Base-by-base conservation (phyloP, 345 rosid species). In the Salix arbutifolia region DNA sequence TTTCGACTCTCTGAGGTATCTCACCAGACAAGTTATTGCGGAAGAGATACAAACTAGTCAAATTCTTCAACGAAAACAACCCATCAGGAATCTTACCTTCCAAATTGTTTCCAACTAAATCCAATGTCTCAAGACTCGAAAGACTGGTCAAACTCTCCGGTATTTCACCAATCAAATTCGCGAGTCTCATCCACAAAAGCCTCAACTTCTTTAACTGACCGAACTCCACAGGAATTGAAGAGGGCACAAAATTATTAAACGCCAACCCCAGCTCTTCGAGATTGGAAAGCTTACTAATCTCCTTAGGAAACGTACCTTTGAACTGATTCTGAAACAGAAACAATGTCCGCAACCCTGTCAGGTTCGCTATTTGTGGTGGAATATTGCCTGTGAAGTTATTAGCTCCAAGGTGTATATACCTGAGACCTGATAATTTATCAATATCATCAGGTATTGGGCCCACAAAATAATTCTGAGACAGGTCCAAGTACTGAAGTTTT, bases 301-400 rank as follows among this genome's bases (percentile, higher is more conserved):
- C 96, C 84, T 80, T 83, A 0, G 99, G 99, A 76, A 93, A 87
- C 5, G 92, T 90, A 4, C 98, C 97, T 6, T 89, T 74, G 89
- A 88, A 93, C 70, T 78, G 78, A 65, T 87, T 89, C 74, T 26
- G 69, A 84, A 78, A 26, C 0, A 91, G 83, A 56, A 60, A 0
- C 76, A 96, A 26, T 1, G 70, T 71, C 52, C 67, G 86, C 77
- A 96, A 80, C 79, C 83, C 77, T 5, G 86, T 21, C 21, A 96
- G 53, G 25, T 75, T 72, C 26, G 92, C 94, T 3, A 93, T 74
- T 13, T 76, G 77, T 4, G 83, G 74, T 0, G 99, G 99, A 2
- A 96, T 90, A 40, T 86, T 81, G 10, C 98, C 97, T n/a, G 93
- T 72, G 81, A 93, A 96, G 37, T 79, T 80, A 74, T 92, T 96